Conservation (phyloP, 2,329 filamentous ascomycete genomes). For the Fusarium robinianum region DNA sequence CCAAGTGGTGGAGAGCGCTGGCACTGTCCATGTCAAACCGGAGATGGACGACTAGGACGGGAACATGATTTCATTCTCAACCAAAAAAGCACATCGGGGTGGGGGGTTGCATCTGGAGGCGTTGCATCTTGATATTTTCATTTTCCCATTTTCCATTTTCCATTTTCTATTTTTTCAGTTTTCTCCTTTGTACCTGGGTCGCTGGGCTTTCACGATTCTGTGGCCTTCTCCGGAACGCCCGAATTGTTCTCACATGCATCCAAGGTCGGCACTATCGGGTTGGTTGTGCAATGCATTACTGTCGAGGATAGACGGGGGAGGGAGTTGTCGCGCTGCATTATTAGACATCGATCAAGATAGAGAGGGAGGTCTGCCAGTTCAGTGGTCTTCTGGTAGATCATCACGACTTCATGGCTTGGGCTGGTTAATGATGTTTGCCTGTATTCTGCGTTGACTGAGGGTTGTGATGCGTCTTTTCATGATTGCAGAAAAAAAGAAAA, state of each 20-base stretch:
- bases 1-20: conserved; percentile 49
- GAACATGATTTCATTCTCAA: conserved; percentile 39
- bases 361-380: conserved; percentile 39
- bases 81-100: conserved; percentile 38
- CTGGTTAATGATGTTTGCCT: conserved; percentile 43
- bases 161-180: conserved; percentile 37
- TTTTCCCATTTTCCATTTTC: too few species aligned
- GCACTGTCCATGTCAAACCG: conserved; percentile 49
- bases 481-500: too few species aligned
- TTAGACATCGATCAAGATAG: conserved; percentile 48
- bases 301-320: conserved; percentile 44
- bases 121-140: conserved; percentile 41
- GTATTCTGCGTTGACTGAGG: conserved; percentile 17
- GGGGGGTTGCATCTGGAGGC: conserved; percentile 46
- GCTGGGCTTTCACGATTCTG: conserved; percentile 28
- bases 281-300: conserved; percentile 43
- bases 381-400: conserved; percentile 37
- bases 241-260: conserved; percentile 36
- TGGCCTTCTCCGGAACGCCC: conserved; percentile 24
- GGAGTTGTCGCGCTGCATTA: conserved; percentile 46
- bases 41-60: conserved; percentile 42
- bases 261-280: conserved; percentile 38
- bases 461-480: too few species aligned
- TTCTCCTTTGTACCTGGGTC: too few species aligned
- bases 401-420: conserved; percentile 44